Percentiles rank a stretch among this genome's conserved stretches.
These are phyloP conservation scores for Populus hybrid DNA, from an alignment of 441 rosid genomes.

Conservation along the genomic window DNA sequence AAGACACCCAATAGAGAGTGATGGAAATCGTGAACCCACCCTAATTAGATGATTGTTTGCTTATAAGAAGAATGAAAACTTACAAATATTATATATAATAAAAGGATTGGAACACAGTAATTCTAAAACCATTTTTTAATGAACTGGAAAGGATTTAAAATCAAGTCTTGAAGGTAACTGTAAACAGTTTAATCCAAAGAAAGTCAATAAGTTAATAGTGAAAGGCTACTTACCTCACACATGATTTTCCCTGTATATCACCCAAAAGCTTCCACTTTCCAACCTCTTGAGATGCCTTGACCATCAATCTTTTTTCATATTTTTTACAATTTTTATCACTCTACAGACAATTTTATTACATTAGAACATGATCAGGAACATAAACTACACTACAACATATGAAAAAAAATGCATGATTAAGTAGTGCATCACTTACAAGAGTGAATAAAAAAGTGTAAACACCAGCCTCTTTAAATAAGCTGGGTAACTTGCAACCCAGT, in stretches of 20 bases:
- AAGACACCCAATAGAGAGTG: slow-evolving; percentile 38
- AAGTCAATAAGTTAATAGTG: not conserved
- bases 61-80: not conserved
- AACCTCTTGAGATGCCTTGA: slow-evolving; percentile 38
- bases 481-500: slow-evolving; percentile 27
- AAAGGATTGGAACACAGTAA: not conserved
- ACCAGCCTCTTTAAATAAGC: slow-evolving; percentile 49
- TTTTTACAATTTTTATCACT: slow-evolving; percentile 32
- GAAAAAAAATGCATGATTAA: not conserved
- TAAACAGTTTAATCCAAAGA: not conserved
- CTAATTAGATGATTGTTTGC: slow-evolving; percentile 29
- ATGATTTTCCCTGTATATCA: slow-evolving; percentile 16
- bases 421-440: slow-evolving; percentile 35
- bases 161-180: not conserved
- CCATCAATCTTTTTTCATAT: slow-evolving; percentile 38
- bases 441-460: slow-evolving; percentile 50
- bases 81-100: not conserved
- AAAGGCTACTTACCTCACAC: slow-evolving; percentile 33
- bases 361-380: slow-evolving; percentile 10
- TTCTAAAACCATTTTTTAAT: not conserved
- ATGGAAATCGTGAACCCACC: slow-evolving; percentile 51
- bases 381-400: slow-evolving; percentile 2
- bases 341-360: slow-evolving; percentile 24
- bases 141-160: not conserved
- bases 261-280: slow-evolving; percentile 45